phyloP scores from a whole-genome alignment of 352 stramenopile species.

The Pythium apleroticum region DNA sequence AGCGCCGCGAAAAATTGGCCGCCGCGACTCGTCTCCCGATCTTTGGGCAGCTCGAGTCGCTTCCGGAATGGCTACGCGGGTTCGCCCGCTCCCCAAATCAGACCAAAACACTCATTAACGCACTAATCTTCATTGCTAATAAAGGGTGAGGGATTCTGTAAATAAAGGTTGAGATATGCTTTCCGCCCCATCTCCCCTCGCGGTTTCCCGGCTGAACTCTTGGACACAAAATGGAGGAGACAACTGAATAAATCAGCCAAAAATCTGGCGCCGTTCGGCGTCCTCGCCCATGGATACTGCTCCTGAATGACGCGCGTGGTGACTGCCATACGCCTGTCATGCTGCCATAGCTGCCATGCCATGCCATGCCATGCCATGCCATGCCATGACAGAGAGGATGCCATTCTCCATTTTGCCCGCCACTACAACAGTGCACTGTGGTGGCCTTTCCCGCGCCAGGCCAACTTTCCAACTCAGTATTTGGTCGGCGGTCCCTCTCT shows the following conservation, averaged over 20 bases:
- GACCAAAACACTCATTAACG: constrained; percentile 1
- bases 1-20: constrained; percentile 15
- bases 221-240: constrained; percentile 1
- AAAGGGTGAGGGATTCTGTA: neutral
- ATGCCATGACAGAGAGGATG: neutral
- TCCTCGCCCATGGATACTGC: neutral
- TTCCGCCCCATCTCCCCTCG: neutral
- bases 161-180: neutral
- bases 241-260: constrained; percentile 4
- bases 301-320: neutral
- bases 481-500: neutral
- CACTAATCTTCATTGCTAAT: neutral
- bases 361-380: too few relatives aligned
- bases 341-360: too few relatives aligned
- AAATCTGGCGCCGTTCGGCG: neutral
- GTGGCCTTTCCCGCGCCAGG: neutral
- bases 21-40: constrained; percentile 12
- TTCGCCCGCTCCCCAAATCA: neutral
- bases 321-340: too few relatives aligned
- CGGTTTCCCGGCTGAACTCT: constrained; percentile 3
- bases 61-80: neutral
- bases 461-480: constrained; percentile 1
- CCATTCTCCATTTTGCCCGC: constrained; percentile 1
- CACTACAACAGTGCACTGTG: neutral
- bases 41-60: neutral